Base-by-base conservation (phyloP, 495 filamentous ascomycete genomes). In the Baudoinia panamericana region DNA sequence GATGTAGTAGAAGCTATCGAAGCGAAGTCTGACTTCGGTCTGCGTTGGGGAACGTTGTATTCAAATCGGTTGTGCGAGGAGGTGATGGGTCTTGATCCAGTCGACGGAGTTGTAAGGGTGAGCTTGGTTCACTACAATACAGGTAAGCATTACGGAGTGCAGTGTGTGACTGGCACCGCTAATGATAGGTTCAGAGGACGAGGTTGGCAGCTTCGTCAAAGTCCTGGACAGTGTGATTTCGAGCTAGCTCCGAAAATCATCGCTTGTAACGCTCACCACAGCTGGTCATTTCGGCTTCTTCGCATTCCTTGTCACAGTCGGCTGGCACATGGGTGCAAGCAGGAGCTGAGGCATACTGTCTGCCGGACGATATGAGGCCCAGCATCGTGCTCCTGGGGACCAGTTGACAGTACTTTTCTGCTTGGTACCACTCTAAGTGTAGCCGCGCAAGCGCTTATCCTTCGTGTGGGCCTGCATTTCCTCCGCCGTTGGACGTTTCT, bases 121-220 rank as follows among this genome's bases (percentile, higher is more conserved):
- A 77, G 71, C 50, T 64, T 82, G 63, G 68, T 78, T 56, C 78
- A 83, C 63, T 84, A 84, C 61, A 86, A 84, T 53, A 82, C 74
- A 5, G 60, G 77, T 76, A 51, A 68, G 71, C 66, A 35, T 13
- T 22, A n/a, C 28, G 28, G 10, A 22, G 30, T 20, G 23, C 22
- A 18, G 7, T 21, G 21, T 7, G 13, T 18, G 2, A 30, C 35
- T 43, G 26, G 5, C 23, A 16, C n/a, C 4, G n/a, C 46, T 45
- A 25, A 42, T 15, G 4, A 19, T 56, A 36, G 28, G 42, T 41
- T 41, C 47, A 73, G 73, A 68, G 59, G 64, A 69, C 4, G 76
- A 80, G 50, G 62, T 78, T 16, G 55, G 63, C 24, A 62, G 56
- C 35, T 63, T 73, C 35, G 63, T 75, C 12, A 56, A 54, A 21